Conservation (phyloP, 768 basidiomycete genomes). For the Tricholoma matsutake region DNA sequence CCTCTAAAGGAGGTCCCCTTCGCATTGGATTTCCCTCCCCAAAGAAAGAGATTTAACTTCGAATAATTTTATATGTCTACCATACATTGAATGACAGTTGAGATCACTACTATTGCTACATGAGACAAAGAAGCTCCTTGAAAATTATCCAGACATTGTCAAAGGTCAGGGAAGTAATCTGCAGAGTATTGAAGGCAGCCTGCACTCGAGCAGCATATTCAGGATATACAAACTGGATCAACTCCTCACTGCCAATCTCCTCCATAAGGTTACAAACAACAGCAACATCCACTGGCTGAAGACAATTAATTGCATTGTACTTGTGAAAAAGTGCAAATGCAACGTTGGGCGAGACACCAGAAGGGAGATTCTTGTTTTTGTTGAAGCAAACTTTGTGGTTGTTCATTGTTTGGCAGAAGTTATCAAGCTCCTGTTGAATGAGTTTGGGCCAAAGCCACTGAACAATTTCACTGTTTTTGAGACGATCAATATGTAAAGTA, state of each 20-base stretch:
- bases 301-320: conserved; percentile 17
- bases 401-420: conserved; percentile 20
- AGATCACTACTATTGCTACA: background rate
- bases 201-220: conserved; percentile 1
- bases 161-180: background rate
- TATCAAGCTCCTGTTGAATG: conserved; percentile 22
- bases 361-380: conserved; percentile 17
- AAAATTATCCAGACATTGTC: conserved; percentile 5
- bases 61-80: no score
- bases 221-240: conserved; percentile 14
- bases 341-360: conserved; percentile 21
- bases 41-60: no score
- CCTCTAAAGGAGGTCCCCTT: no score
- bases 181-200: background rate
- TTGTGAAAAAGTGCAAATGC: conserved; percentile 15
- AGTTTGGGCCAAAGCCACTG: conserved; percentile 30
- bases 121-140: background rate
- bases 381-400: conserved; percentile 15
- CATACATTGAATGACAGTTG: no score
- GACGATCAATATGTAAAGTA: no score
- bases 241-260: conserved; percentile 18
- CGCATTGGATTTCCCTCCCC: no score
- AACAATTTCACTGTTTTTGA: conserved; percentile 22
- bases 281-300: conserved; percentile 17
- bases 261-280: conserved; percentile 20